Conservation (phyloP, 2,329 filamentous ascomycete genomes). For the Aureobasidium leucospermi region DNA sequence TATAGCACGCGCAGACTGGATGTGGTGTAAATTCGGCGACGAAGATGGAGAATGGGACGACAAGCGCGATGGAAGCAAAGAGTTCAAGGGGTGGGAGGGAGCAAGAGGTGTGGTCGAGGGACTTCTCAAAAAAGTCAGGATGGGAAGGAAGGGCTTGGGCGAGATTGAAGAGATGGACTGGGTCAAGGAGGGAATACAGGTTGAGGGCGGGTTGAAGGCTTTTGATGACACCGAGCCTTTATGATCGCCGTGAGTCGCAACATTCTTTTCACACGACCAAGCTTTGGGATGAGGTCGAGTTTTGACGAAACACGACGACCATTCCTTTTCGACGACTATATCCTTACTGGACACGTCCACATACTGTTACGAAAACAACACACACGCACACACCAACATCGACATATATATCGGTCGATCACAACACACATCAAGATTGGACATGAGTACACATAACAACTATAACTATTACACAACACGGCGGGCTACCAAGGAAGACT, state of each 20-base stretch:
- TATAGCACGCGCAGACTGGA: slow-evolving; percentile 94
- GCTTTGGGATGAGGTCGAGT: neutral
- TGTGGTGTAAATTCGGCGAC: slow-evolving; percentile 80
- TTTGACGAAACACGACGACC: neutral
- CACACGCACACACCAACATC: neutral
- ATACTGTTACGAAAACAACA: neutral
- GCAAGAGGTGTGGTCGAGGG: slow-evolving; percentile 78
- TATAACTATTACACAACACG: neutral
- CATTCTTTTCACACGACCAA: neutral
- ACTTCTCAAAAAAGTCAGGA: slow-evolving; percentile 72
- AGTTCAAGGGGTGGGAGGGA: slow-evolving; percentile 50
- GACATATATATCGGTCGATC: neutral
- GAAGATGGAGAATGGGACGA: slow-evolving; percentile 81
- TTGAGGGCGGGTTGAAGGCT: slow-evolving; percentile 46
- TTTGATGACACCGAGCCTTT: neutral
- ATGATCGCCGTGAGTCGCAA: neutral
- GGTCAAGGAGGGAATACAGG: slow-evolving; percentile 66
- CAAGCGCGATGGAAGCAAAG: slow-evolving; percentile 68
- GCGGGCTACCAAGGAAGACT: neutral
- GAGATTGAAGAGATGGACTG: slow-evolving; percentile 67
- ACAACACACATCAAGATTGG: neutral
- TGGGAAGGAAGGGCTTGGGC: slow-evolving; percentile 63
- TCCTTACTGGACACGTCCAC: neutral
- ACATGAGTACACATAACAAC: neutral
- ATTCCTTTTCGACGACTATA: neutral